These are phyloP conservation scores for Geranium rotundifolium DNA, from an alignment of 345 rosid genomes.

Conservation along the genomic window DNA sequence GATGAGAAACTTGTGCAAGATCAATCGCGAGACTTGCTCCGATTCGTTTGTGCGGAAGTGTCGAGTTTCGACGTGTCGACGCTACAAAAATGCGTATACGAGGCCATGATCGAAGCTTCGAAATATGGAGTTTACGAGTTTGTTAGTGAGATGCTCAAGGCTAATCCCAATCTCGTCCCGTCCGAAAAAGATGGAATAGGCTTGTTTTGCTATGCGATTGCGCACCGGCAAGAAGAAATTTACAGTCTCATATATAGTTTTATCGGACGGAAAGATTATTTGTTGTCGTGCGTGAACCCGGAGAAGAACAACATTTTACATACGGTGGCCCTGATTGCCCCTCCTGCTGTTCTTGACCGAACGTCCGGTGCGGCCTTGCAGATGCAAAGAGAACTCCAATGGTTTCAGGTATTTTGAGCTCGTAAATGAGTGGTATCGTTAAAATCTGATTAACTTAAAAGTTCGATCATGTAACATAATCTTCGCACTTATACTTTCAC, in stretches of 20 bases:
- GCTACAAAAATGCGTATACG: conserved; percentile 24
- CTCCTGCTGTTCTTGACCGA: too few species aligned
- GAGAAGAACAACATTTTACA: conserved; percentile 48
- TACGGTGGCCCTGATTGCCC: conserved; percentile 59
- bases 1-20: conserved; percentile 28
- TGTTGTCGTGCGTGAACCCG: conserved; percentile 23
- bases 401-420: too few species aligned
- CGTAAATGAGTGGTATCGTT: too few species aligned
- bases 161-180: conserved; percentile 37
- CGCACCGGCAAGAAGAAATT: conserved; percentile 53
- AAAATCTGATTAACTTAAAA: too few species aligned
- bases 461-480: too few species aligned
- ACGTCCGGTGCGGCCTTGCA: too few species aligned
- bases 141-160: conserved; percentile 36
- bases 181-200: conserved; percentile 22
- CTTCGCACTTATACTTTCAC: too few species aligned
- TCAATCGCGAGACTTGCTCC: conserved; percentile 34
- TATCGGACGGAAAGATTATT: conserved; percentile 44
- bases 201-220: conserved; percentile 50
- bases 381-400: too few species aligned
- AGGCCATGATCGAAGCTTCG: conserved; percentile 41
- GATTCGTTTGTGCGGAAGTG: conserved; percentile 37
- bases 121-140: conserved; percentile 58
- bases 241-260: too few species aligned
- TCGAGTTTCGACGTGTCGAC: conserved; percentile 21